Conservation (phyloP, 2,329 filamentous ascomycete genomes). For the Botrytis galanthina region DNA sequence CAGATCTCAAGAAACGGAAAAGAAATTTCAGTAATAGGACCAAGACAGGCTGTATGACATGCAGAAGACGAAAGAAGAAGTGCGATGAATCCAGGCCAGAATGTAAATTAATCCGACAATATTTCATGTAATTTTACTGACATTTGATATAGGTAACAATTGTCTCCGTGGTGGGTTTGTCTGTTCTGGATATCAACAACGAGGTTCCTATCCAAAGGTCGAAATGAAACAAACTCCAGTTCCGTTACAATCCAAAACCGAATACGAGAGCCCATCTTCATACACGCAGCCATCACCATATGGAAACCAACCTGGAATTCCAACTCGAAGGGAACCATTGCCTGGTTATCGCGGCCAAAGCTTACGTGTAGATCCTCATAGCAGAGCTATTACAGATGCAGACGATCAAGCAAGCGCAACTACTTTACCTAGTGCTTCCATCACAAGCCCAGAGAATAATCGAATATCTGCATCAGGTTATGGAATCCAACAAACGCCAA, state of each 20-base stretch:
- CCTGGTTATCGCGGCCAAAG: constrained; percentile 60
- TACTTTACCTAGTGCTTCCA: constrained; percentile 53
- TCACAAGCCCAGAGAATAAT: constrained; percentile 56
- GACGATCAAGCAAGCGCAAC: constrained; percentile 60
- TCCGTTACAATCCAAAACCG: constrained; percentile 81
- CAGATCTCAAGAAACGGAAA: constrained; percentile 67
- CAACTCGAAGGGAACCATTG: constrained; percentile 52
- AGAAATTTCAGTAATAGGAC: constrained; percentile 91
- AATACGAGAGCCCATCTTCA: constrained; percentile 45
- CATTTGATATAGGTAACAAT: constrained; percentile 65
- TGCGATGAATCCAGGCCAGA: constrained; percentile 92
- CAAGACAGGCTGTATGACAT: constrained; percentile 94
- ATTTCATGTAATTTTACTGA: constrained; percentile 11
- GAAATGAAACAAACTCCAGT: constrained; percentile 66
- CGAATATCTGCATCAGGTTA: constrained; percentile 56
- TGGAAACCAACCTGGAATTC: constrained; percentile 33
- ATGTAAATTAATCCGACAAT: constrained; percentile 60
- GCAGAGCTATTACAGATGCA: constrained; percentile 51
- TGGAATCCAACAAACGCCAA: constrained; percentile 50
- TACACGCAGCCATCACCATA: constrained; percentile 62
- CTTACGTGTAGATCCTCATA: constrained; percentile 62
- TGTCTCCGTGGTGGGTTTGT: constrained; percentile 86
- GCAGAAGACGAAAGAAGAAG: constrained; percentile 91
- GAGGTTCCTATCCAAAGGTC: constrained; percentile 75
- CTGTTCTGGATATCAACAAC: constrained; percentile 85